Base-by-base conservation (phyloP, 768 basidiomycete genomes). In the Hydnomerulius pinastri region DNA sequence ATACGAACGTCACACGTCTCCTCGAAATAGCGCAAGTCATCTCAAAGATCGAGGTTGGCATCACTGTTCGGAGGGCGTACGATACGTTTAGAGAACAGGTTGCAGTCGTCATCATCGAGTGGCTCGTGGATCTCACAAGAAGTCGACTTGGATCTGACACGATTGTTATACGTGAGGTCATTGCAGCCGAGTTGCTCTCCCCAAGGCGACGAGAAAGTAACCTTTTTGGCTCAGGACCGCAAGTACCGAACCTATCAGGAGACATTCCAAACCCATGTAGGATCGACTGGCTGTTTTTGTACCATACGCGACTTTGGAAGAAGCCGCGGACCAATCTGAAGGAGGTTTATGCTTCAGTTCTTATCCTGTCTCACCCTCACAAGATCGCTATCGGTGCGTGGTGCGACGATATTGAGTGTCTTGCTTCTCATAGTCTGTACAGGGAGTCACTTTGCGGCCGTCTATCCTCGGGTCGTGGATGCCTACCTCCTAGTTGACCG, bases 31-130 rank as follows among this genome's bases (percentile, higher is more conserved):
- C 92, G 0, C 84, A 85, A 52, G 77, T 80, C 45, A 84, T 98
- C 53, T 73, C 84, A 6, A 87, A 92, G 61, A 93, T 98, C 51
- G 96, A 98, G 58, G 75, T 98, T 2, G 92, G 89, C 12, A 90
- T 97, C 32, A 94, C 91, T 4, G 83, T 98, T 46, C 84, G 94
- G 4, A 79, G 89, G 35, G 87, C 90, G 6, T 85, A 86, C 61
- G 92, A 96, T 61, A 90, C 88, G 0, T 97, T 93, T 63, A 79
- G 87, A 56, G 96, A 98, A 63, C 86, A 93, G 66, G 78, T 92
- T 30, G 84, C 81, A 6, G 82, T 81, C 1, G 87, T 92, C 36
- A 81, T 97, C 51, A 87, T 95, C 53, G 88, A 92, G 66, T 90
- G 89, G 90, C 73, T 93, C 35, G 71, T 89, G 51, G 90, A 92